Percentiles rank a stretch among this genome's conserved stretches.
Evolutionary conservation across 2,329 filamentous ascomycete species (phyloP).

Genomic region (Myriosclerotinia duriaeana): DNA sequence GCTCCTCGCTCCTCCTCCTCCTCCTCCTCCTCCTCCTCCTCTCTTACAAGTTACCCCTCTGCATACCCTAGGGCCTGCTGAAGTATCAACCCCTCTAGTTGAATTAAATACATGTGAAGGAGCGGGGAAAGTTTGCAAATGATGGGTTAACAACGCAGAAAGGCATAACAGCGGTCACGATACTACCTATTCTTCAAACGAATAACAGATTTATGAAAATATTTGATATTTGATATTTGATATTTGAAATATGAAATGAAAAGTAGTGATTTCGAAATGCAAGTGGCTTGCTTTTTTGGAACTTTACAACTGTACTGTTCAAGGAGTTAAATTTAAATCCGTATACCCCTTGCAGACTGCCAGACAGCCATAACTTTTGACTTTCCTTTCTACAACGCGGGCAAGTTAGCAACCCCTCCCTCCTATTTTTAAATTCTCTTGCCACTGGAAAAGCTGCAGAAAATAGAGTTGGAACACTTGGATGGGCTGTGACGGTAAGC

Average conservation of each 20-base stretch:
- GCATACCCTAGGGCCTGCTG: not conserved
- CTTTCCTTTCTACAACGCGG: not conserved
- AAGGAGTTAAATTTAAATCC: conserved; percentile 1
- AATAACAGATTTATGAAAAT: too few relatives aligned
- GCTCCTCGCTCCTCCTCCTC: too few relatives aligned
- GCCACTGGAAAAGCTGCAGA: not conserved
- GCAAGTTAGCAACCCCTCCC: not conserved
- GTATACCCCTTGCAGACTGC: not conserved
- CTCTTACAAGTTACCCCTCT: too few relatives aligned
- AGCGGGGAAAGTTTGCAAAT: too few relatives aligned
- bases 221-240: too few relatives aligned
- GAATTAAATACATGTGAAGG: too few relatives aligned
- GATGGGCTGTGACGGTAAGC: too few relatives aligned
- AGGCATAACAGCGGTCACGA: conserved; percentile 35
- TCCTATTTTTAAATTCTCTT: not conserved
- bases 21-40: too few relatives aligned
- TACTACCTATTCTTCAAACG: not conserved
- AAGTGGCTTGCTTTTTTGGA: not conserved
- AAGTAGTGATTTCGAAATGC: not conserved
- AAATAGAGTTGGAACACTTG: too few relatives aligned
- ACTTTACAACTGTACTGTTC: not conserved
- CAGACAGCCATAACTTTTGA: not conserved
- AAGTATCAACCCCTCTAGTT: not conserved
- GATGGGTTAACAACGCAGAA: conserved; percentile 18
- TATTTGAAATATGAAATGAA: too few relatives aligned